These are phyloP conservation scores for Boletus edulis DNA, from an alignment of 768 basidiomycete species.

Conservation along the genomic window DNA sequence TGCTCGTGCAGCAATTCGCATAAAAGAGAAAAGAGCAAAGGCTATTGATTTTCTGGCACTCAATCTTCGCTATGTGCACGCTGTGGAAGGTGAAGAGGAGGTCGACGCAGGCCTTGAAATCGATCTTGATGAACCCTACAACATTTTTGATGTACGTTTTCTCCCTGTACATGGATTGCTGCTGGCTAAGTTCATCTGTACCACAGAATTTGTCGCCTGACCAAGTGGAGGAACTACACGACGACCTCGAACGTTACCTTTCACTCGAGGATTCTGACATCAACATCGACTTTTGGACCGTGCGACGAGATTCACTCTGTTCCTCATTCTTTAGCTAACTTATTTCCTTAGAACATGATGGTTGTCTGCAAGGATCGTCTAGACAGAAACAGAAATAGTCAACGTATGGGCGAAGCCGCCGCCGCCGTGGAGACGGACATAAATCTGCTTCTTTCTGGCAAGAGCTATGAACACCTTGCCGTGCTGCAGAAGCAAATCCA, in stretches of 20 bases:
- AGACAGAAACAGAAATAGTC: constrained; percentile 65
- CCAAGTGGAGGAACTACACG: constrained; percentile 91
- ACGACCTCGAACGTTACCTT: constrained; percentile 92
- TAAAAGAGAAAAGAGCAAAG: constrained; percentile 95
- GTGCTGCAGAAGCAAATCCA: constrained; percentile 85
- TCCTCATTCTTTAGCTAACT: constrained; percentile 3
- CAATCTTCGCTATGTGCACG: constrained; percentile 90
- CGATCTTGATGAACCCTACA: constrained; percentile 97
- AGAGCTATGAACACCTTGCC: constrained; percentile 81
- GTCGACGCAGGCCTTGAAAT: constrained; percentile 94
- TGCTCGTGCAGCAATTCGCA: constrained; percentile 85
- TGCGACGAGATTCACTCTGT: constrained; percentile 34
- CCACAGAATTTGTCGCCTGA: constrained; percentile 75
- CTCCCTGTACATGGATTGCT: background rate
- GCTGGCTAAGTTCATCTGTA: constrained; percentile 7
- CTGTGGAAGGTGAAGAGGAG: constrained; percentile 66
- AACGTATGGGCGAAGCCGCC: constrained; percentile 63
- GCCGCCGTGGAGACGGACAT: constrained; percentile 86
- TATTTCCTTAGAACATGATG: constrained; percentile 79
- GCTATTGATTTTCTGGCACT: constrained; percentile 98
- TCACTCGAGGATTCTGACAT: constrained; percentile 78
- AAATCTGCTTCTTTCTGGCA: constrained; percentile 73
- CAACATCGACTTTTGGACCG: constrained; percentile 98
- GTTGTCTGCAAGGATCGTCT: constrained; percentile 91
- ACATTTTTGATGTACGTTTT: constrained; percentile 84